phyloP scores from a whole-genome alignment of 1,139 yeast species.

The Candida buenavistaensis region DNA sequence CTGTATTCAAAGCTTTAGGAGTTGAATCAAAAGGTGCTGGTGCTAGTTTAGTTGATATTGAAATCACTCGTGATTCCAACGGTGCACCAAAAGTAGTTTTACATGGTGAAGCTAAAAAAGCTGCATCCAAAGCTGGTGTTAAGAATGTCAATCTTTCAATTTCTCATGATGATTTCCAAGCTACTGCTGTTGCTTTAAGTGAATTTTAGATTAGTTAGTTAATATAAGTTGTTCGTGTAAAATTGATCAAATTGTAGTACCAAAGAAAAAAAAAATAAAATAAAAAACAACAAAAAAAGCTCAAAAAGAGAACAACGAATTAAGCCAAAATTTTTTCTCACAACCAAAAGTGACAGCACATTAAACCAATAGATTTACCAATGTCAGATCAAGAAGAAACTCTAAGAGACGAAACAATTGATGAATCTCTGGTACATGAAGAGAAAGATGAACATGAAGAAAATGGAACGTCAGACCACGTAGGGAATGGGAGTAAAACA shows the following conservation, averaged over 20 bases:
- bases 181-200: constrained; percentile 95
- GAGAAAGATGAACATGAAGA: background rate
- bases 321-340: too few relatives aligned
- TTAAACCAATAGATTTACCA: too few relatives aligned
- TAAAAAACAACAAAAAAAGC: background rate
- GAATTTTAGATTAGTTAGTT: constrained; percentile 46
- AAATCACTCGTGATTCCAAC: constrained; percentile 68
- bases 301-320: background rate
- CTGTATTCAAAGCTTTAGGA: constrained; percentile 93
- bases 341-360: too few relatives aligned
- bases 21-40: constrained; percentile 93
- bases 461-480: background rate
- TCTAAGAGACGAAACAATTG: background rate
- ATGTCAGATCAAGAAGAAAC: constrained; percentile 9
- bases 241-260: background rate
- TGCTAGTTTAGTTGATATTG: constrained; percentile 88
- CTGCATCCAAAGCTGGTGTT: constrained; percentile 73
- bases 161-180: constrained; percentile 95
- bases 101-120: constrained; percentile 71
- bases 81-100: constrained; percentile 84
- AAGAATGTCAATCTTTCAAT: constrained; percentile 79
- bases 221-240: too few relatives aligned
- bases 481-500: background rate
- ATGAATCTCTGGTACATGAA: background rate
- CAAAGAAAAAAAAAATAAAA: constrained; percentile 4